Evolutionary conservation across 2,329 filamentous ascomycete species (phyloP), one percentile per base, ranked within the genome.

Genomic region (Colletotrichum orchidophilum): DNA sequence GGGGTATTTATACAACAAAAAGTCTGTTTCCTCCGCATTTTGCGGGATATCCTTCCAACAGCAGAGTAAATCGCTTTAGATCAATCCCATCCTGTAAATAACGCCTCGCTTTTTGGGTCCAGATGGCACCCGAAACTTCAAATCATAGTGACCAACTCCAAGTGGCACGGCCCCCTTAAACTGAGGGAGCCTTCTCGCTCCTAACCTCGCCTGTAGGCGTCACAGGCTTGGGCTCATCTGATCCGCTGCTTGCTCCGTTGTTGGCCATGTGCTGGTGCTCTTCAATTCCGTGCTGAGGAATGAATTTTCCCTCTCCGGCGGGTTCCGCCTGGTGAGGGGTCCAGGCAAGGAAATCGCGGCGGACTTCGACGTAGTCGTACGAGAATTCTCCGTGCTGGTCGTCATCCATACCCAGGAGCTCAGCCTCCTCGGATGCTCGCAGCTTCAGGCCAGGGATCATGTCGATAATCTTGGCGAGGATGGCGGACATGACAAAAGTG

Each of bases 381-480:
- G 93, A 94, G 79, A 96, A 96, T 83, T 96, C 94, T 82, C 94
- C 94, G 76, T 96, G 93, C 84, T 96, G 94, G 83, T 96, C 93
- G 79, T 96, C 94, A 78, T 96, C 94, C 93, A 96, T 95, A 75
- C 94, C 94, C 67, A 96, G 89, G 13, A 96, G 89, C 82, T 96
- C 94, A 27, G 94, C 94, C 82, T 95, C 92, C 78, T 95, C 93
- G 29, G 89, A 92, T 9, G 93, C 93, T 69, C 94, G 93, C 55
- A 96, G 92, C 80, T 94, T 89, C 24, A 96, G 88, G 57, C 93
- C 93, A 29, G 94, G 94, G 26, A 95, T 86, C 74, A 91, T 80
- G 83, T 96, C 92, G 83, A 96, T 93, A 77, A 84, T 79, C 83
- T 92, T 94, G 72, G 93, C 93, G 76, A 96, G 88, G 76, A 92